phyloP scores from a whole-genome alignment of 257 asterid genomes.

The Nicotiana tabacum region DNA sequence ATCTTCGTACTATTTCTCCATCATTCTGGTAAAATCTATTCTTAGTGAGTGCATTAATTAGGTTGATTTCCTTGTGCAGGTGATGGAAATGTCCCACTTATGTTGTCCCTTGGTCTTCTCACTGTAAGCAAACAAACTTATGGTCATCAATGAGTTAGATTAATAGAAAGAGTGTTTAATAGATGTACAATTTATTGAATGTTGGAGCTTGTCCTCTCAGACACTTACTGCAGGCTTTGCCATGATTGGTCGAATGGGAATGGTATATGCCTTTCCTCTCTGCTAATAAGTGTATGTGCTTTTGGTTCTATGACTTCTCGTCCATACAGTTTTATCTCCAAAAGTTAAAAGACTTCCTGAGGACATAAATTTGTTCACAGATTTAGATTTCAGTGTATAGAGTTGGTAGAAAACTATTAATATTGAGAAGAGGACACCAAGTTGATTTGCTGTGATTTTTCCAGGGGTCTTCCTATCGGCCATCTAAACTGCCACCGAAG shows the following conservation, averaged over 20 bases:
- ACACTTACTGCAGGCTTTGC: slow-evolving; percentile 84
- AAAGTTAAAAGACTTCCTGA: not conserved
- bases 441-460: not conserved
- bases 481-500: slow-evolving; percentile 74
- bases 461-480: slow-evolving; percentile 68
- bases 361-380: not conserved
- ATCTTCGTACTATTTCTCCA: not conserved
- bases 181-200: slow-evolving; percentile 5
- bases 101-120: slow-evolving; percentile 53
- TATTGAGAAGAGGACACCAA: not conserved
- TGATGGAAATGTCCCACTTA: slow-evolving; percentile 50
- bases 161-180: not conserved
- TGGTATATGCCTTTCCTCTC: slow-evolving; percentile 35
- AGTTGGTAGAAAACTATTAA: not conserved
- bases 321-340: not conserved
- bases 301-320: not conserved
- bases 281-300: not conserved
- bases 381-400: no score
- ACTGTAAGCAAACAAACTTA: slow-evolving; percentile 52
- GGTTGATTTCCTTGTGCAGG: slow-evolving; percentile 26
- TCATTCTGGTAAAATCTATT: slow-evolving; percentile 4
- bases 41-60: not conserved
- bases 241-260: slow-evolving; percentile 89
- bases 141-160: slow-evolving; percentile 6
- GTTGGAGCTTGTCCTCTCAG: slow-evolving; percentile 31